phyloP scores from a whole-genome alignment of 306 rosid species.

The Rosa persica region DNA sequence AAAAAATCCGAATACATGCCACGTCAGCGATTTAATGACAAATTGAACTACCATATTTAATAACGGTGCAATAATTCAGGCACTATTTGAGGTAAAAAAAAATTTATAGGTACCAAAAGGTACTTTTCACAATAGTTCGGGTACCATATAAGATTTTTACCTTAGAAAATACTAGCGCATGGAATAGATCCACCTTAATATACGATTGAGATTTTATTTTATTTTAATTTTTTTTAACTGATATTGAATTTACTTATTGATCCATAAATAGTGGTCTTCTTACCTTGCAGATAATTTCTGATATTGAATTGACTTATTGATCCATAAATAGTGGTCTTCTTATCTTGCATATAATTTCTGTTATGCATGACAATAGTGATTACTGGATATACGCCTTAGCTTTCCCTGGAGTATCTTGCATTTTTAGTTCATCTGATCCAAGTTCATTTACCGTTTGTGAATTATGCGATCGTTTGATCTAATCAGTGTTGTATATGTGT shows the following conservation, averaged over 20 bases:
- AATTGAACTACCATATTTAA: no score
- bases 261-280: no score
- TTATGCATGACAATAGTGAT: neutral
- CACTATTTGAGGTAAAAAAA: no score
- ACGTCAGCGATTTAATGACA: no score
- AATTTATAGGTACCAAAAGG: no score
- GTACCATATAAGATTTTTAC: no score
- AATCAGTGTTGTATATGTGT: conserved; percentile 19
- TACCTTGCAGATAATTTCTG: no score
- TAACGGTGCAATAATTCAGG: no score
- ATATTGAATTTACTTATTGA: no score
- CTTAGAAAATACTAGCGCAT: neutral
- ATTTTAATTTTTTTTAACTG: no score
- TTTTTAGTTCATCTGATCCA: neutral
- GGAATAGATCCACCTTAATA: conserved; percentile 11
- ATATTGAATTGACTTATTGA: neutral
- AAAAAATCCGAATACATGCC: no score
- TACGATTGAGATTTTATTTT: neutral
- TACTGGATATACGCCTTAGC: neutral
- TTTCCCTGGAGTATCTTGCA: neutral
- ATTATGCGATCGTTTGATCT: neutral
- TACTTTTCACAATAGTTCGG: no score
- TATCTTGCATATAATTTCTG: neutral
- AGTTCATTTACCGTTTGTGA: neutral
- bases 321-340: neutral